Evolutionary conservation across 805 yeast species (phyloP).

Genomic region (Barnettozyma botsteinii): DNA sequence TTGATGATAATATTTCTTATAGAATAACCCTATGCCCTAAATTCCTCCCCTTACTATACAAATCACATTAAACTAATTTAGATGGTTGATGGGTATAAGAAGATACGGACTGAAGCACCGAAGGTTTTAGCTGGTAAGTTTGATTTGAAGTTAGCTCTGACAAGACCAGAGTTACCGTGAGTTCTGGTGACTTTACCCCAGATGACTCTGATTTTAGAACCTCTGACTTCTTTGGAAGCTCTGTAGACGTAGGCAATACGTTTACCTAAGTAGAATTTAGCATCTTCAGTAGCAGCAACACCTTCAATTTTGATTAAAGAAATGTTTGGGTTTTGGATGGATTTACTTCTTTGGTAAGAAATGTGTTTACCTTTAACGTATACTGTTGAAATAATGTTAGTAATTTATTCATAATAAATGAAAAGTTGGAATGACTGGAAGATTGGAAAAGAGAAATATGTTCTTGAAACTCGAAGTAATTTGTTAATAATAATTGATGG

Average conservation of each 20-base stretch:
- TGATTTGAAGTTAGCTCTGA: conserved; percentile 98
- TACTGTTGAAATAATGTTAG: conserved; percentile 44
- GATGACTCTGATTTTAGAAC: conserved; percentile 98
- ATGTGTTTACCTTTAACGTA: conserved; percentile 99
- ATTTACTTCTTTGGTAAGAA: conserved; percentile 99
- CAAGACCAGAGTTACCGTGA: conserved; percentile 98
- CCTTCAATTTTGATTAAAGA: conserved; percentile 97
- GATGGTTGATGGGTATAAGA: conserved; percentile 99
- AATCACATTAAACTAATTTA: conserved; percentile 35
- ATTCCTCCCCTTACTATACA: background rate
- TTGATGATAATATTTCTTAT: background rate
- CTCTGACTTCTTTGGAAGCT: conserved; percentile 96
- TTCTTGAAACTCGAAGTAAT: too few relatives aligned
- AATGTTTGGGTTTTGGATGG: conserved; percentile 95
- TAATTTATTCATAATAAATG: conserved; percentile 3
- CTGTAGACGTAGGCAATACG: conserved; percentile 99
- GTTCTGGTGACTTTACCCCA: conserved; percentile 99
- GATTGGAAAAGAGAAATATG: background rate
- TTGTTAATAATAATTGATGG: too few relatives aligned
- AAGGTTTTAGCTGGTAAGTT: conserved; percentile 99
- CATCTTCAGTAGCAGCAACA: conserved; percentile 86
- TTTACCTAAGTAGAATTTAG: conserved; percentile 99
- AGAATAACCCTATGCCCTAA: conserved; percentile 1
- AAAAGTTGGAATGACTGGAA: background rate
- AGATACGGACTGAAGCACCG: conserved; percentile 99